phyloP scores from a whole-genome alignment of 495 filamentous ascomycete species.

The Pyronema domesticum region DNA sequence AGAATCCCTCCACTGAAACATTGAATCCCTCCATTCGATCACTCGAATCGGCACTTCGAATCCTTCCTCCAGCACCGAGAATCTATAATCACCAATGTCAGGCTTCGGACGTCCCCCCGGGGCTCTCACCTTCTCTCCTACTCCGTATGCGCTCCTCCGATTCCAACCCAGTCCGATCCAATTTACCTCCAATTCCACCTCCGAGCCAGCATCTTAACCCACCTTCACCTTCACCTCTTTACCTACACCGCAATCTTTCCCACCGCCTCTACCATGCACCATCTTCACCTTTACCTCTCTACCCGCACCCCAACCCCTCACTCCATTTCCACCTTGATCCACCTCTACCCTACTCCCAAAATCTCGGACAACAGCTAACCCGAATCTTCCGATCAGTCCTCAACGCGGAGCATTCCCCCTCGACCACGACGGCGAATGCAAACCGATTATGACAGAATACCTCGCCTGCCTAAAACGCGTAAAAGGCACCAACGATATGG shows the following conservation, averaged over 20 bases:
- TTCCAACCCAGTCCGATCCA: background rate
- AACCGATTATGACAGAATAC: constrained; percentile 64
- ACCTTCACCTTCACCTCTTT: too few relatives aligned
- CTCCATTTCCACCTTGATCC: too few relatives aligned
- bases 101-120: constrained; percentile 24
- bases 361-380: background rate
- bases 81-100: constrained; percentile 12
- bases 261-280: background rate
- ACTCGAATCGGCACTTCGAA: background rate
- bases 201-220: too few relatives aligned
- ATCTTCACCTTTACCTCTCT: background rate
- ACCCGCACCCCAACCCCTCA: background rate
- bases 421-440: constrained; percentile 95
- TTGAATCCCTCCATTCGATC: background rate
- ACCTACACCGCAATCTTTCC: background rate
- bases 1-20: too few relatives aligned
- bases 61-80: background rate
- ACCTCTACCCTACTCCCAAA: too few relatives aligned
- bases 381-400: constrained; percentile 36
- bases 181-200: background rate
- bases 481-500: constrained; percentile 65
- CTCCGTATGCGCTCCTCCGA: constrained; percentile 10
- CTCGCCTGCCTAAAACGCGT: constrained; percentile 66
- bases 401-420: constrained; percentile 93
- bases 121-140: constrained; percentile 20